These are phyloP conservation scores for Rhynchosporium agropyri DNA, from an alignment of 2,329 filamentous ascomycete species.

Conservation along the genomic window DNA sequence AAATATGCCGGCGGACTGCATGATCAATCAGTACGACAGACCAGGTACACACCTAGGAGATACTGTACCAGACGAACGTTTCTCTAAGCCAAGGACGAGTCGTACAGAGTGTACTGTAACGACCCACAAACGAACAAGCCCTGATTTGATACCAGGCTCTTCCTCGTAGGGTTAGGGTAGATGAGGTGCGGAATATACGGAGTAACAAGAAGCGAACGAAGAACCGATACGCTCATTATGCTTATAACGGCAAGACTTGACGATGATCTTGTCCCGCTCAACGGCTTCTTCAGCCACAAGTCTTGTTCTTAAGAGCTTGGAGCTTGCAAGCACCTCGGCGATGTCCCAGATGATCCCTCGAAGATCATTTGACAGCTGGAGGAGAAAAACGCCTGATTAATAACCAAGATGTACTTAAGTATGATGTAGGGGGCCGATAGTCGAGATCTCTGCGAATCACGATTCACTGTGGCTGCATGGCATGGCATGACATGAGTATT, in stretches of 20 bases:
- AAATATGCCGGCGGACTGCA: slow-evolving; percentile 8
- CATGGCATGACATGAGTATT: not conserved
- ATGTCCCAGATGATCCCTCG: slow-evolving; percentile 17
- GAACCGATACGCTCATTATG: slow-evolving; percentile 6
- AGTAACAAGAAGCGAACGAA: no score
- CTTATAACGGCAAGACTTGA: not conserved
- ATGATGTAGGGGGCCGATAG: slow-evolving; percentile 20
- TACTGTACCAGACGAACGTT: slow-evolving; percentile 10
- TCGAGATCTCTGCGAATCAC: slow-evolving; percentile 12
- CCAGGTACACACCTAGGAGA: not conserved
- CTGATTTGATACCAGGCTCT: slow-evolving; percentile 11
- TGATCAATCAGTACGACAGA: not conserved
- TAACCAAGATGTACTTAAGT: not conserved
- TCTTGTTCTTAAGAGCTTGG: slow-evolving; percentile 18
- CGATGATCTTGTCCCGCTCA: slow-evolving; percentile 20
- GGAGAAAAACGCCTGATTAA: slow-evolving; percentile 1
- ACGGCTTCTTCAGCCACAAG: slow-evolving; percentile 26
- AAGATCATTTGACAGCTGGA: slow-evolving; percentile 13
- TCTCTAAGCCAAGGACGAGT: not conserved
- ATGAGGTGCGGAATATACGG: no score
- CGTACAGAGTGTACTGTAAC: not conserved
- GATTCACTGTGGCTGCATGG: slow-evolving; percentile 11
- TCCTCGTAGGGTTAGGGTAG: no score
- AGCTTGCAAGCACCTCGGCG: slow-evolving; percentile 15
- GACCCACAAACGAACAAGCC: not conserved